These are phyloP conservation scores for Cubamyces sp. DNA, from an alignment of 768 basidiomycete genomes.

Conservation along the genomic window DNA sequence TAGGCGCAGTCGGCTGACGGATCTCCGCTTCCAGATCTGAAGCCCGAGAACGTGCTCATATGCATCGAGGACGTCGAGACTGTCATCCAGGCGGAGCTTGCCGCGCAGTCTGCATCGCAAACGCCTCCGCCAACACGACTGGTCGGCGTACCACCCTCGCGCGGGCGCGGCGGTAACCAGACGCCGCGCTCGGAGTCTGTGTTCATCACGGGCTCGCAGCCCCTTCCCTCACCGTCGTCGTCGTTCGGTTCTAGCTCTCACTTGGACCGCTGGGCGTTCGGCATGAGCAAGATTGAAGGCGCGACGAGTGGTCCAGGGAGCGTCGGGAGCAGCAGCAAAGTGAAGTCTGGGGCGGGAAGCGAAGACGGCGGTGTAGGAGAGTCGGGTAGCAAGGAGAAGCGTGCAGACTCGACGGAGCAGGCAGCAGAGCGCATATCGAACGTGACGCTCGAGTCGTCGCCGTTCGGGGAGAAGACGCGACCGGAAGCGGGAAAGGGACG, in stretches of 20 bases:
- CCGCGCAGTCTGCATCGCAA: constrained; percentile 51
- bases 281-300: constrained; percentile 87
- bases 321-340: constrained; percentile 33
- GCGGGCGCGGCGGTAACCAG: constrained; percentile 94
- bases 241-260: constrained; percentile 67
- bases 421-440: constrained; percentile 56
- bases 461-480: constrained; percentile 44
- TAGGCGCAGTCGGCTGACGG: constrained; percentile 4
- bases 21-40: constrained; percentile 63
- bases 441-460: constrained; percentile 45
- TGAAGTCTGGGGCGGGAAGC: constrained; percentile 25
- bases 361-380: constrained; percentile 38
- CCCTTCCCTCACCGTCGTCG: constrained; percentile 84
- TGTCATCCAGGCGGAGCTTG: constrained; percentile 85
- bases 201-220: constrained; percentile 92
- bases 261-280: constrained; percentile 88
- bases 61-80: constrained; percentile 95
- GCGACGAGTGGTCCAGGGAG: constrained; percentile 42
- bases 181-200: constrained; percentile 84
- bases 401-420: constrained; percentile 45
- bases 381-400: constrained; percentile 27
- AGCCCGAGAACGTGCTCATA: constrained; percentile 97
- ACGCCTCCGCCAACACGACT: constrained; percentile 59
- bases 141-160: constrained; percentile 91
- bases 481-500: constrained; percentile 40